Evolutionary conservation across 352 stramenopile genomes (phyloP), one percentile per base, ranked within the genome.

Genomic region (Phytophthora cactorum): DNA sequence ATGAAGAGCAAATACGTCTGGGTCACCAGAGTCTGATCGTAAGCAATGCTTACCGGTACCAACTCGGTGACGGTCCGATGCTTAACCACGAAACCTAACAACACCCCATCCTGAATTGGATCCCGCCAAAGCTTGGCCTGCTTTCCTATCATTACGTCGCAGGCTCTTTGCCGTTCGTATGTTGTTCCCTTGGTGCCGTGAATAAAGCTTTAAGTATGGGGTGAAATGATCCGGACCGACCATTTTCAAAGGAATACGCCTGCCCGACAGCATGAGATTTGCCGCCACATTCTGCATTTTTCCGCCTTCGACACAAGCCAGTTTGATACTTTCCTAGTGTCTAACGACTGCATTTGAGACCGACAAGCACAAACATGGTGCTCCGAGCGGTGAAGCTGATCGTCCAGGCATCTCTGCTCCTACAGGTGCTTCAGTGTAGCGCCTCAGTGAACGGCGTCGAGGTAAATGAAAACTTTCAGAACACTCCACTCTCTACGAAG

Each of bases 131-230:
- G 60, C 66, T 50, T 41, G 56, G 54, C 28, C 41, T 45, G 34
- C 45, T 50, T 70, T 70, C 57, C 49, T 62, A 66, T 70, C 68
- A 70, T 76, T 62, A 72, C 63, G 29, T 69, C 49, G 58, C 38
- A 22, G 47, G 17, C 36, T 58, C 27, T 70, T 54, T 72, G 44
- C 53, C 52, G 66, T 65, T 55, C 46, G 60, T 56, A 57, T 68
- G 64, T 62, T 52, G 56, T 25, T 10, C 22, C 6, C 2, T 27
- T 47, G 32, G 28, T 4, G 11, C 25, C 34, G 6, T 1, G n/a
- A 36, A 54, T 22, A 22, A 22, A 22, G 22, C 22, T 4, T 36
- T 54, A 34, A 36, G 32, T 58, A 55, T 45, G 27, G 22, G 27
- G 27, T 11, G 17, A 53, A 2, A 66, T 59, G 28, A 59, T 58